Base-by-base conservation (phyloP, 768 basidiomycete genomes). In the Mycena latifolia region DNA sequence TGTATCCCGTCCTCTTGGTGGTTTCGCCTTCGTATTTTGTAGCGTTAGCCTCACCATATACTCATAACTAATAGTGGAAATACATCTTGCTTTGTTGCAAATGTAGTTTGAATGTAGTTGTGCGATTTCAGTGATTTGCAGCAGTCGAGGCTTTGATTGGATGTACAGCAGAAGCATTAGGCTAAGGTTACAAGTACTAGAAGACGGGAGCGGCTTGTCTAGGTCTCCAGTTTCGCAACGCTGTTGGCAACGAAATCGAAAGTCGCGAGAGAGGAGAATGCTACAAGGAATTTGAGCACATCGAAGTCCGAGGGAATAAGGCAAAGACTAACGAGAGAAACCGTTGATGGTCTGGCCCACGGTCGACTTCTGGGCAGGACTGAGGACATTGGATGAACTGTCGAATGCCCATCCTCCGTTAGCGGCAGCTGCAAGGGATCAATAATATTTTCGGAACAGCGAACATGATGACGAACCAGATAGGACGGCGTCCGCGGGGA, bases 381-480 rank as follows among this genome's bases (percentile, higher is more conserved):
- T 79, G 28, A 91, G 76, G 12, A 84, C 77, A 52, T 86, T 78
- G 0, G 79, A 77, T 31, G 81, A 72, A 17, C 78, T 61, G 61
- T 91, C 84, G 72, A 82, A 89, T 6, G 75, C 71, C 91, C 91
- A 92, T 6, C 77, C 77, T 48, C 78, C 73, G 28, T 76, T 76
- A 57, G 80, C 76, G 0, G 84, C 81, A 35, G 76, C 88, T 89
- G 52, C 41, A 52, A 29, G 37, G 15, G 31, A 39, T 50, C 24
- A 37, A 31, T 29, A 43, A 25, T 58, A 35, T n/a, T 55, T 29
- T 48, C 2, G 6, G 51, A 22, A 29, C 12, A 43, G 41, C 31
- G 15, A 51, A 45, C 45, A 9, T 37, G 31, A 52, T 5, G 20
- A 67, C 77, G 53, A 51, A 85, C 85, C 80, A 50, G 71, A 50